These are phyloP conservation scores for Metschnikowia picachoensis DNA, from an alignment of 805 yeast genomes.

Conservation along the genomic window DNA sequence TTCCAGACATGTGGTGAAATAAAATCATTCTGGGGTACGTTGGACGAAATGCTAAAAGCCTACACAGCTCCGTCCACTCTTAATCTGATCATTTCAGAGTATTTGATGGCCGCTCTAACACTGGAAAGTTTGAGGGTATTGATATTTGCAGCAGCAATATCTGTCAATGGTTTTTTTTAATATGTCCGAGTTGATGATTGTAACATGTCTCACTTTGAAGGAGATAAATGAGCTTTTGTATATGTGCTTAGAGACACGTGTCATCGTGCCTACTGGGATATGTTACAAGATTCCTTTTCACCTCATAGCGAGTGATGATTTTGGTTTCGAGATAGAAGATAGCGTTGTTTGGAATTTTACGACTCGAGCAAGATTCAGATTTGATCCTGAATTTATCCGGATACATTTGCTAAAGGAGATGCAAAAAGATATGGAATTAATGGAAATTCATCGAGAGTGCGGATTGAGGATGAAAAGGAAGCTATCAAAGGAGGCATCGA, in stretches of 20 bases:
- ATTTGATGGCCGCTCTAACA: constrained; percentile 19
- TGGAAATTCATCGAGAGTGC: constrained; percentile 33
- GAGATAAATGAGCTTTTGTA: constrained; percentile 31
- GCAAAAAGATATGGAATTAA: constrained; percentile 23
- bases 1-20: not conserved
- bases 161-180: constrained; percentile 32
- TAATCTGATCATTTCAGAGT: constrained; percentile 16
- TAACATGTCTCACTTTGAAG: constrained; percentile 29
- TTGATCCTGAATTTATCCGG: constrained; percentile 41
- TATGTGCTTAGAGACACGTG: constrained; percentile 27
- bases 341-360: constrained; percentile 33
- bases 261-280: constrained; percentile 38
- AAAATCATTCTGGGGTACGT: not conserved
- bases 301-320: constrained; percentile 24
- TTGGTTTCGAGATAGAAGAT: constrained; percentile 28
- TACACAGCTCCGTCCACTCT: not conserved
- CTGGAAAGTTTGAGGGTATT: constrained; percentile 22
- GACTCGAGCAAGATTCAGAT: constrained; percentile 31
- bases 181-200: constrained; percentile 37
- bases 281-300: constrained; percentile 48
- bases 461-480: constrained; percentile 39
- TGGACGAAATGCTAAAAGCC: not conserved
- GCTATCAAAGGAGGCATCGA: constrained; percentile 14
- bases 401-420: constrained; percentile 27
- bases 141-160: constrained; percentile 42